A percentile compares a stretch with the other conserved stretches of the same genome.
phyloP scores from a whole-genome alignment of 805 yeast genomes.

The Starmerella gropengiesseri region DNA sequence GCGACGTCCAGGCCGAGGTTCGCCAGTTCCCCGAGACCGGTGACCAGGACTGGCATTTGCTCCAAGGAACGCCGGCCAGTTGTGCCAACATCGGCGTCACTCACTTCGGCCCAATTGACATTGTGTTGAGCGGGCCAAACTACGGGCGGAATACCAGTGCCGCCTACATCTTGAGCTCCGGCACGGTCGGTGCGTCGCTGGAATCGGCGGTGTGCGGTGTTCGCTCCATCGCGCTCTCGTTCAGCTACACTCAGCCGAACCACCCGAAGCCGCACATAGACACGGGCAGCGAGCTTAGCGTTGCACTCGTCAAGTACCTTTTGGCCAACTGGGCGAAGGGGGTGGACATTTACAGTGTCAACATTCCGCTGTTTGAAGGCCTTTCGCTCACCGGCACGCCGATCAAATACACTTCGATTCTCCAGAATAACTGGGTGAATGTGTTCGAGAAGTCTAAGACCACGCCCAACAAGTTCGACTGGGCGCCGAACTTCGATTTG shows the following conservation, averaged over 20 bases:
- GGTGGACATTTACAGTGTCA: conserved; percentile 70
- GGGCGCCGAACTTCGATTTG: conserved; percentile 74
- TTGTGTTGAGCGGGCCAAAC: conserved; percentile 91
- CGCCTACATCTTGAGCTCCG: conserved; percentile 78
- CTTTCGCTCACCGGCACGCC: conserved; percentile 47
- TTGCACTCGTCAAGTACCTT: conserved; percentile 51
- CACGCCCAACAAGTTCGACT: conserved; percentile 36
- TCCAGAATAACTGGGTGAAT: conserved; percentile 70
- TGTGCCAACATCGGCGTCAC: conserved; percentile 84
- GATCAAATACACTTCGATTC: conserved; percentile 63
- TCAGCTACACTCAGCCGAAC: conserved; percentile 53
- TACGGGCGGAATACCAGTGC: conserved; percentile 89
- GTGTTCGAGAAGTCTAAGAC: conserved; percentile 34
- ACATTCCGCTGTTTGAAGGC: conserved; percentile 59
- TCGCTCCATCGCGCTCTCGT: conserved; percentile 70
- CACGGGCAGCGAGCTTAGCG: conserved; percentile 59
- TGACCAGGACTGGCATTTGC: conserved; percentile 49
- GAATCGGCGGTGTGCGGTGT: conserved; percentile 65
- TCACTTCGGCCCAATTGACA: conserved; percentile 57
- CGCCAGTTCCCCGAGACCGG: conserved; percentile 40
- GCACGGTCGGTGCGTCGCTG: conserved; percentile 95
- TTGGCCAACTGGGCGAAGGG: conserved; percentile 44
- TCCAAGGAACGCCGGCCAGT: conserved; percentile 94
- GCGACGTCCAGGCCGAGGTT: conserved; percentile 33
- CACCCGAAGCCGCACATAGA: conserved; percentile 42